Conservation (phyloP, 2,329 filamentous ascomycete genomes). For the Hypoxylon sp. region DNA sequence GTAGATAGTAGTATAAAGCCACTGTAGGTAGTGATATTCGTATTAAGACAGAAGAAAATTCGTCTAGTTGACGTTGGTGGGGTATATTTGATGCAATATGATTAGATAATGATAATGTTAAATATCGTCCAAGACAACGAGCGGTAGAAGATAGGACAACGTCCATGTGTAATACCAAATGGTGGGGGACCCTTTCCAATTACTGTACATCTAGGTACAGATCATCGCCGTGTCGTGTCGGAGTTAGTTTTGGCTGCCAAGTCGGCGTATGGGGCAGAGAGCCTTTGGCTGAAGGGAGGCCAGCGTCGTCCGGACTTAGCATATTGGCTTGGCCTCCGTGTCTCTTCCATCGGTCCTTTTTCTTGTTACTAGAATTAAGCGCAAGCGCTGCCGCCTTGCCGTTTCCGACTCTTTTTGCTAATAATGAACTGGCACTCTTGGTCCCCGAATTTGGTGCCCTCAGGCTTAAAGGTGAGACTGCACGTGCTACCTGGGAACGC, state of each 20-base stretch:
- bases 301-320: conserved; percentile 44
- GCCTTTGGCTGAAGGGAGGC: conserved; percentile 45
- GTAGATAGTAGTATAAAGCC: conserved; percentile 25
- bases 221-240: conserved; percentile 76
- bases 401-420: conserved; percentile 67
- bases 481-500: conserved; percentile 44
- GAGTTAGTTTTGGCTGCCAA: conserved; percentile 77
- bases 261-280: conserved; percentile 65
- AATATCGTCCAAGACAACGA: conserved; percentile 1
- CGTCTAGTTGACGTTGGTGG: conserved; percentile 16
- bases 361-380: conserved; percentile 52
- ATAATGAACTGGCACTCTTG: conserved; percentile 61
- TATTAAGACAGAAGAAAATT: conserved; percentile 11
- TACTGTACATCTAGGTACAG: conserved; percentile 71
- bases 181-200: conserved; percentile 18
- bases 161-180: conserved; percentile 3
- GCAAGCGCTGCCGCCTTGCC: conserved; percentile 65
- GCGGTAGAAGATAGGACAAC: conserved; percentile 5
- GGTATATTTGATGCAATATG: conserved; percentile 30
- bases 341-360: conserved; percentile 49
- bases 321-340: conserved; percentile 40
- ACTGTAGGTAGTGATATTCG: not conserved
- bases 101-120: conserved; percentile 18
- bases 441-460: conserved; percentile 53
- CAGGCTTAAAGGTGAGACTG: conserved; percentile 49